Evolutionary conservation across 2,329 filamentous ascomycete species (phyloP).

Genomic region (Ophiostoma ulmi): DNA sequence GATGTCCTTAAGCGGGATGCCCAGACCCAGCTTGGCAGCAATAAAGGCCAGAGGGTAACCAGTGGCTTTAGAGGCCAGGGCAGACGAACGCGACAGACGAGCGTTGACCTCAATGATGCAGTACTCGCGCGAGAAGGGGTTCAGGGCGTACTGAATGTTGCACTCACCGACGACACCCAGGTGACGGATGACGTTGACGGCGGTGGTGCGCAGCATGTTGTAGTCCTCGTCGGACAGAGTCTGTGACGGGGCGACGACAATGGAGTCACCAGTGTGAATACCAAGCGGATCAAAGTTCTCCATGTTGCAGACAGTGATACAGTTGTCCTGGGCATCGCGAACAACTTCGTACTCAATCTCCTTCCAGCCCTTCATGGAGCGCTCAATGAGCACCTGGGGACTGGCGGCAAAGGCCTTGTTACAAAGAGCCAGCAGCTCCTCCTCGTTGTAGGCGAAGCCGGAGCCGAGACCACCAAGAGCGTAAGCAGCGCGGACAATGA

Average conservation of each 20-base stretch:
- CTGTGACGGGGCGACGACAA: slow-evolving; percentile 94
- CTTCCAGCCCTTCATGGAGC: slow-evolving; percentile 99
- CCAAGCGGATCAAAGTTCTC: slow-evolving; percentile 98
- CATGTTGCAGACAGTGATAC: slow-evolving; percentile 98
- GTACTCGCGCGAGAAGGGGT: slow-evolving; percentile 77
- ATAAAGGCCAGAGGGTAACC: slow-evolving; percentile 83
- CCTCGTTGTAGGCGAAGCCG: slow-evolving; percentile 88
- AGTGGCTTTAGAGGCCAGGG: slow-evolving; percentile 94
- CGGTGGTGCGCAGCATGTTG: slow-evolving; percentile 95
- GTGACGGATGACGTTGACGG: slow-evolving; percentile 97
- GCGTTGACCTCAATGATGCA: slow-evolving; percentile 98
- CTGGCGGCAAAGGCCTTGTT: slow-evolving; percentile 76
- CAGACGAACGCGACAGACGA: slow-evolving; percentile 94
- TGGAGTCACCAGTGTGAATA: slow-evolving; percentile 97
- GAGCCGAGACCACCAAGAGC: slow-evolving; percentile 93
- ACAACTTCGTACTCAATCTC: slow-evolving; percentile 99
- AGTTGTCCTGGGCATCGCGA: slow-evolving; percentile 95
- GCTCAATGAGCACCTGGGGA: slow-evolving; percentile 95
- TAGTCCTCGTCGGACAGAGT: slow-evolving; percentile 98
- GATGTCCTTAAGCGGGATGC: slow-evolving; percentile 93
- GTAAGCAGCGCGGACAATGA: slow-evolving; percentile 96
- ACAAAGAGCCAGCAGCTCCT: slow-evolving; percentile 87
- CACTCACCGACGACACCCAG: slow-evolving; percentile 96
- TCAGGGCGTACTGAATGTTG: slow-evolving; percentile 95
- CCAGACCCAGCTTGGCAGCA: slow-evolving; percentile 81